Conservation (phyloP, 2,329 filamentous ascomycete species). For the Aspergillus calidoustus region DNA sequence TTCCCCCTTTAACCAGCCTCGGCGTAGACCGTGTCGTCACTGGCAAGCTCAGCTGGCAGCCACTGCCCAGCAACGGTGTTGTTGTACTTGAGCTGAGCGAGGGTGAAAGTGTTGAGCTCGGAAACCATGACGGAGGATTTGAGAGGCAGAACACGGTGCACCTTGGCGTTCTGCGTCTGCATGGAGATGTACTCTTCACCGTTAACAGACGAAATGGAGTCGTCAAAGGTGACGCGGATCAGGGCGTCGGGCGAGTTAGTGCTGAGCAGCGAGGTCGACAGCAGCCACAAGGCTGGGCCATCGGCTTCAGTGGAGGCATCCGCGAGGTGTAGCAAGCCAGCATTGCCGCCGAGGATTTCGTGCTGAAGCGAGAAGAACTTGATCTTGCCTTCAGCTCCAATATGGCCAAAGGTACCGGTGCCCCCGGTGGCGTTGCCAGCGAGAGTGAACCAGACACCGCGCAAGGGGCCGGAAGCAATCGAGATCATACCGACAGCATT, state of each 20-base stretch:
- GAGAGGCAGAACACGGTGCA: slow-evolving; percentile 6
- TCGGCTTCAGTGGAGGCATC: neutral
- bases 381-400: neutral
- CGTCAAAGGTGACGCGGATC: slow-evolving; percentile 9
- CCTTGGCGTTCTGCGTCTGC: slow-evolving; percentile 8
- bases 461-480: neutral
- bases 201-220: neutral
- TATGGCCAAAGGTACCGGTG: slow-evolving; percentile 10
- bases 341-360: neutral
- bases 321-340: neutral
- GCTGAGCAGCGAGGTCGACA: slow-evolving; percentile 14
- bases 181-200: slow-evolving; percentile 13
- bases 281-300: slow-evolving; percentile 8
- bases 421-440: slow-evolving; percentile 7
- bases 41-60: slow-evolving; percentile 5
- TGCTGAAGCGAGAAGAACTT: slow-evolving; percentile 4
- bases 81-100: slow-evolving; percentile 10
- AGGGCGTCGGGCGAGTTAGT: slow-evolving; percentile 8
- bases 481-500: slow-evolving; percentile 9
- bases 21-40: neutral
- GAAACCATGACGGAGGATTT: slow-evolving; percentile 1
- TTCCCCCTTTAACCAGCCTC: slow-evolving; percentile 1
- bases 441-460: slow-evolving; percentile 10
- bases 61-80: slow-evolving; percentile 9
- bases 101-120: slow-evolving; percentile 9